Evolutionary conservation across 2,329 filamentous ascomycete genomes (phyloP).

Genomic region (Raffaelea ambrosiae): DNA sequence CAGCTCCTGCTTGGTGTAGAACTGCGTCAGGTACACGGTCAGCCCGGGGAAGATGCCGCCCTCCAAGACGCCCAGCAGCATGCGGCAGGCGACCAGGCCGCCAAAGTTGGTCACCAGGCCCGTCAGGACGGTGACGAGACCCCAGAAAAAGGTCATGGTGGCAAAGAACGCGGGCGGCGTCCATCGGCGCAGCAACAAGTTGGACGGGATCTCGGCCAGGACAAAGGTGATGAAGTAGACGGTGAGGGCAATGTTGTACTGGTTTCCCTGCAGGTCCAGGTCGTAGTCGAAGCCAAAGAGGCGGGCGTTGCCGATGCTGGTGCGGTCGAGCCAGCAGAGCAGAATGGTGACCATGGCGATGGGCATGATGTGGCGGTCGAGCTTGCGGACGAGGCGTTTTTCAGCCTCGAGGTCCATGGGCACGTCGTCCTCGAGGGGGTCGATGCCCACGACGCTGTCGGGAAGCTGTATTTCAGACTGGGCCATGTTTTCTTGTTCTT

Average conservation of each 20-base stretch:
- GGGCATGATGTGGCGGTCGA: constrained; percentile 4
- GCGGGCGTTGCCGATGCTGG: constrained; percentile 66
- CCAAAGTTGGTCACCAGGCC: constrained; percentile 60
- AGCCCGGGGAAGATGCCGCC: constrained; percentile 63
- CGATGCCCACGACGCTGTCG: no score
- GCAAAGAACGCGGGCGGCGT: constrained; percentile 55
- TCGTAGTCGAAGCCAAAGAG: constrained; percentile 57
- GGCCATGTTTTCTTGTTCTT: no score
- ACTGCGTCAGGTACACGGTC: constrained; percentile 63
- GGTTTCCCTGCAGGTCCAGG: constrained; percentile 48
- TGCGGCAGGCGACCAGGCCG: constrained; percentile 56
- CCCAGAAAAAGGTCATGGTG: constrained; percentile 57
- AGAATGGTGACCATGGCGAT: constrained; percentile 3
- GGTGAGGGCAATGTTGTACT: constrained; percentile 62
- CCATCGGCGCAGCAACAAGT: constrained; percentile 55
- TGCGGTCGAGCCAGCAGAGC: constrained; percentile 18
- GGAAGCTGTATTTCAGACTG: no score
- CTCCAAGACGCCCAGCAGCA: constrained; percentile 61
- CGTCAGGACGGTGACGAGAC: constrained; percentile 59
- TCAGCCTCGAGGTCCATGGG: constrained; percentile 7
- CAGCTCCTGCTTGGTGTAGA: constrained; percentile 67
- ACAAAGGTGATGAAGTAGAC: constrained; percentile 60
- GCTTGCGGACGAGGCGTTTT: constrained; percentile 2
- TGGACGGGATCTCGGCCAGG: constrained; percentile 55
- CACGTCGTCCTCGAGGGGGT: no score